Base-by-base conservation (phyloP, 148 eudicot genomes). In the Tetragonia tetragonoides region DNA sequence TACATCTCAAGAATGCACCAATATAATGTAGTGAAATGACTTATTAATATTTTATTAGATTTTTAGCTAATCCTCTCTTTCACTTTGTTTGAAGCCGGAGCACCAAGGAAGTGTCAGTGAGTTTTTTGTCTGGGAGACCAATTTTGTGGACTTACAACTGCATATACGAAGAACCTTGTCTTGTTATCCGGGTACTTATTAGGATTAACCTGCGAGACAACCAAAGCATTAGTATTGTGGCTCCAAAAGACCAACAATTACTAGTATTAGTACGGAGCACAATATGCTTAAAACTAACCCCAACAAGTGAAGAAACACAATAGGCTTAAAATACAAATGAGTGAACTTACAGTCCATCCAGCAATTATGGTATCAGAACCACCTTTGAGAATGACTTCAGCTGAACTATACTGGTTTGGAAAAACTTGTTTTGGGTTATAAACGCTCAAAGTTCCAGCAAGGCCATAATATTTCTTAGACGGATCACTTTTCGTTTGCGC, bases 321-420 rank as follows among this genome's bases (percentile, higher is more conserved):
- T 74, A 44, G 12, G 51, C 3, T 24, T 4, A 23, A 44, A 75
- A 9, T 65, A 3, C 11, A 75, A 51, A 64, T 28, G 6, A 49
- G 64, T 1, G 54, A 14, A 77, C 73, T 77, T 21, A 77, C 73
- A 9, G 79, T 77, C 79, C 79, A 77, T 24, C 79, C 79, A 51
- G 54, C 73, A 54, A 54, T 60, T 18, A 78, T 59, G 59, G n/a
- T 8, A 70, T 78, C 80, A 3, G 68, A 34, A 60, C 80, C 75
- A 46, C 80, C 75, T 60, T 40, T 78, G 68, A 78, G 10, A 28
- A 70, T 78, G 66, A 78, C 46, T 70, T 78, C 80, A 6, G 57
- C 80, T 24, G 80, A 78, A 46, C 68, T 78, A 49, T 78, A 78
- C 68, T 78, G 75, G 34, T 57, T 24, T 60, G 16, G 57, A 23